Evolutionary conservation across 2,329 filamentous ascomycete genomes (phyloP), one percentile per base, ranked within the genome.

Genomic region (Coleophoma cylindrospora): DNA sequence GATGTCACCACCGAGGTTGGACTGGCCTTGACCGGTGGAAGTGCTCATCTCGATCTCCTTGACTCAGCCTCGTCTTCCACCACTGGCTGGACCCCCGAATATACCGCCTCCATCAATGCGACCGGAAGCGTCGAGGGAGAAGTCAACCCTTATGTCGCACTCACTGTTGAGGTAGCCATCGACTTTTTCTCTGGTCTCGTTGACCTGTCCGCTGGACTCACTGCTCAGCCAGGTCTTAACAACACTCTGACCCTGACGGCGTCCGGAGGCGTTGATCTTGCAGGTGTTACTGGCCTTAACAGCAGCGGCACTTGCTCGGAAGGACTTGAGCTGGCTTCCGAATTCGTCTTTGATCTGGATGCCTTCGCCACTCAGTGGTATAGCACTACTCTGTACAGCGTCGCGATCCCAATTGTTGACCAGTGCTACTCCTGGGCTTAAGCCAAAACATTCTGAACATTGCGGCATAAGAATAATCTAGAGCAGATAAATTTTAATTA

Each of bases 121-220:
- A 62, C 62, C 21, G 60, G 67, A 45, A 57, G 63, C 15, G 64
- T 63, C 9, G 60, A 58, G 10, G 67, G 66, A 2, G 54, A 59
- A 5, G 48, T 69, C 50, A 66, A 69, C 48, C 64, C 68, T 4
- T 63, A 54, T 34, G 61, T 65, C 3, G 56, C 64, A 14, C 58
- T 71, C 60, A 64, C 71, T 52, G 58, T 76, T 60, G 50, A 76
- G 57, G 48, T 70, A 52, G 51, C 63, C 43, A 50, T 71, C 58
- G 56, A 68, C 52, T 54, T 70, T 52, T 55, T 74, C 47, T 57
- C 67, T 51, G 54, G 68, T 17, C 43, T 67, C 7, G 55, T 69
- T 44, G 65, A 70, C 52, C 61, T 70, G 33, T 69, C 65, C 15
- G 63, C 64, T n/a, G 70, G 70, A 9, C 47, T 72, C 34, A 68